phyloP scores from a whole-genome alignment of 208 protist species.

The Porcisia deanei region DNA sequence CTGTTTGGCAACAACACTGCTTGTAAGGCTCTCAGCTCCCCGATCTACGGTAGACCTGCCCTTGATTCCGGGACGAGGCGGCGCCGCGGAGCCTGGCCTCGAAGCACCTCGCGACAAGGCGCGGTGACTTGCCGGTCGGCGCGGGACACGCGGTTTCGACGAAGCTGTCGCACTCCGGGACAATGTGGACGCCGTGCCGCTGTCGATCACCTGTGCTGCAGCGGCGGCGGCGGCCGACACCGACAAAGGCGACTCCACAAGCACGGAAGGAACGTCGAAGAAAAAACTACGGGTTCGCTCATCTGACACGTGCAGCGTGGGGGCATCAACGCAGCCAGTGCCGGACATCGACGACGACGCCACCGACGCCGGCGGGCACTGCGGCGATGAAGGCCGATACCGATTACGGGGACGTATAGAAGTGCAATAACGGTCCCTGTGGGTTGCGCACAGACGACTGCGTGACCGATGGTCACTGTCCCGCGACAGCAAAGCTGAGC shows the following conservation, averaged over 20 bases:
- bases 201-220: constrained; percentile 15
- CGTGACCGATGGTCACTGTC: not conserved
- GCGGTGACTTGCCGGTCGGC: not conserved
- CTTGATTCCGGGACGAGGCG: not conserved
- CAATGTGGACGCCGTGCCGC: not conserved
- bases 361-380: too few species aligned
- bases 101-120: not conserved
- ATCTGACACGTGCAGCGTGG: not conserved
- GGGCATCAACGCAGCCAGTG: not conserved
- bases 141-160: not conserved
- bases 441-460: not conserved
- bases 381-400: not conserved
- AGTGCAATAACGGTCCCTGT: not conserved
- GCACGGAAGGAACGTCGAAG: constrained; percentile 26
- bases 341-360: not conserved
- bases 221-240: constrained; percentile 15
- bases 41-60: not conserved
- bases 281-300: constrained; percentile 16
- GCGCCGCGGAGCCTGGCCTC: not conserved
- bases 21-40: not conserved
- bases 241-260: constrained; percentile 22
- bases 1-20: not conserved
- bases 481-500: not conserved
- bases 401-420: not conserved
- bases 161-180: too few species aligned